Evolutionary conservation across 257 asterid species (phyloP), one percentile per base, ranked within the genome.

Genomic region (Fraxinus americana): DNA sequence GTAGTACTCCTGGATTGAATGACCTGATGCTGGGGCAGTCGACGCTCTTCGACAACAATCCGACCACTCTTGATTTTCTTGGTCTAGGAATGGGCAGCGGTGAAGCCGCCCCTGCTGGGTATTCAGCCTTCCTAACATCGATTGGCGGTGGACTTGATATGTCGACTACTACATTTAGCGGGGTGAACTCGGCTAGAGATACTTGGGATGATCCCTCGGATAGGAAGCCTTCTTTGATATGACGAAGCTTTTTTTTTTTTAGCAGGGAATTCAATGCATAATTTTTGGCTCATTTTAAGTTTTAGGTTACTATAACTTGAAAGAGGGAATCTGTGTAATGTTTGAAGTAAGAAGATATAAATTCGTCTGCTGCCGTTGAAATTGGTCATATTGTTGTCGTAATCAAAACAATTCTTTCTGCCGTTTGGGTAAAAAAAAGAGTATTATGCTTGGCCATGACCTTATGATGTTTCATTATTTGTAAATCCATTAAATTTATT

Each of bases 61-160:
- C 96, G 4, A 70, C 96, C 0, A 94, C 98, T 4, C 86, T 94
- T 1, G 98, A 94, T 89, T 84, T 94, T 79, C 97, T 94, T 3
- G 98, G 98, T 0, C 80, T 94, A 2, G 96, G 98, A 78, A 77
- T 83, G 83, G 89, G 87, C 3, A 81, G 48, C 0, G 81, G 83
- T 12, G 93, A 78, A 23, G 71, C 89, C 4, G 19, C 91, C 0
- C 39, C 94, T 0, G 84, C 80, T 4, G 89, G 88, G 0, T 80
- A 84, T 36, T 86, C 97, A 6, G 89, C 94, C 1, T 88, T 88
- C 73, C 71, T 90, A 38, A 82, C 79, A 70, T 86, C 95, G 12
- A 78, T 90, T 7, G 86, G 86, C 0, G 85, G 81, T 13, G 87
- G 85, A n/a, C 63, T 86, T 35, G 5, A 68, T 72, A 39, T 83